Evolutionary conservation across 78 protist genomes (phyloP), one percentile per base, ranked within the genome.

Genomic region (Parvularia atlantis): DNA sequence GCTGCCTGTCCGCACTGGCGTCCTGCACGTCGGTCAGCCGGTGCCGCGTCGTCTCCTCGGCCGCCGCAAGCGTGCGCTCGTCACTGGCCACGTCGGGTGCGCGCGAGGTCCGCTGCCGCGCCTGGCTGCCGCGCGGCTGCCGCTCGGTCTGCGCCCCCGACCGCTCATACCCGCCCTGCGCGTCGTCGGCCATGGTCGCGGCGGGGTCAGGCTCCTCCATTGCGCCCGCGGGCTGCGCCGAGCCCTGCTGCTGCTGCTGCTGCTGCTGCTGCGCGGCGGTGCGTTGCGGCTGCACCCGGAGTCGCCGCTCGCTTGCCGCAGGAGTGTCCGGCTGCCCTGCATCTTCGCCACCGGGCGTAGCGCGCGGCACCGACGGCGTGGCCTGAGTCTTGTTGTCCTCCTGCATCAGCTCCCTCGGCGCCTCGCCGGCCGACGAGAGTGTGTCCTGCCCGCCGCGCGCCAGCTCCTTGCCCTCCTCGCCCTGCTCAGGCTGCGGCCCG

Each of bases 341-440:
- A 28, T 71, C 80, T 66, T 71, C 71, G 26, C 48, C 43, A 26
- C 67, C 67, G 69, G 61, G 86, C 48, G 75, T 53, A 9, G 73
- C 28, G 10, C 75, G 69, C n/a, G n/a, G n/a, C n/a, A n/a, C n/a
- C n/a, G n/a, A n/a, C n/a, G n/a, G n/a, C n/a, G 54, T 13, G 10
- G 6, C 54, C n/a, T 4, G n/a, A 20, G 63, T 54, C 16, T 63
- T 5, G 22, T 17, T 36, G 20, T 17, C 60, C 9, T 19, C 44
- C 67, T 68, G 43, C 53, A 2, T 20, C 39, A 59, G n/a, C 53
- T 69, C 9, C 37, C 31, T 2, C 46, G 43, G n/a, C n/a, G n/a
- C n/a, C n/a, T n/a, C n/a, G n/a, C n/a, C n/a, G n/a, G n/a, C n/a
- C n/a, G n/a, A n/a, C n/a, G n/a, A n/a, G n/a, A n/a, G 33, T 73